Percentiles rank a stretch among this genome's conserved stretches.
Conservation (phyloP, 2,329 filamentous ascomycete genomes). For the Aspergillus versicolor region DNA sequence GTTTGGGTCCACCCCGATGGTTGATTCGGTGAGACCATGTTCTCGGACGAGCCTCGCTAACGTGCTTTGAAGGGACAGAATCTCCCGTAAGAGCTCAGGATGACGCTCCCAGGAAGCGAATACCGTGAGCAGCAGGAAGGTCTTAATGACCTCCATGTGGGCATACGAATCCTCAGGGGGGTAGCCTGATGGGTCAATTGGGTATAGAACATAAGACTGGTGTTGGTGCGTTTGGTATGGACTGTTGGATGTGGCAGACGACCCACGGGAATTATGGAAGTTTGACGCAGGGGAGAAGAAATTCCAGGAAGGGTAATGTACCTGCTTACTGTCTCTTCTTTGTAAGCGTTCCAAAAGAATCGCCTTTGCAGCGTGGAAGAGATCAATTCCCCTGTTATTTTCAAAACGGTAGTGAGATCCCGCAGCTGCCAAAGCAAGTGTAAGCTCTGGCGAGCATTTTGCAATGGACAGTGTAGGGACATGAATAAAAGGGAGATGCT, state of each 20-base stretch:
- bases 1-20: constrained; percentile 41
- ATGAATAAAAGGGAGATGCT: constrained; percentile 54
- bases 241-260: constrained; percentile 43
- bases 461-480: constrained; percentile 49
- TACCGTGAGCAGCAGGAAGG: constrained; percentile 55
- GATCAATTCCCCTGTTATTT: constrained; percentile 52
- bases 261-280: constrained; percentile 41
- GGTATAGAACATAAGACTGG: constrained; percentile 23
- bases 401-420: constrained; percentile 51
- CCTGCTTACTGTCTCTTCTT: constrained; percentile 49
- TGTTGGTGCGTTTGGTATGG: constrained; percentile 44
- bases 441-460: constrained; percentile 48
- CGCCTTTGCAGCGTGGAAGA: constrained; percentile 58
- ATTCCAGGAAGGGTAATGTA: constrained; percentile 43
- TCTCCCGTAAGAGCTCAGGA: constrained; percentile 56
- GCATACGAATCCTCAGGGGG: constrained; percentile 45
- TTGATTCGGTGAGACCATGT: constrained; percentile 46
- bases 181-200: constrained; percentile 35
- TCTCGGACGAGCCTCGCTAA: constrained; percentile 57
- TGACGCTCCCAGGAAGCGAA: constrained; percentile 62
- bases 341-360: constrained; percentile 55
- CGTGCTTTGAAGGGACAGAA: constrained; percentile 57
- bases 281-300: constrained; percentile 37
- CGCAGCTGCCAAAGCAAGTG: constrained; percentile 52
- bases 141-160: constrained; percentile 51